Base-by-base conservation (phyloP, 371 early-diverging fungal genomes). In the Apophysomyces trapeziformis region DNA sequence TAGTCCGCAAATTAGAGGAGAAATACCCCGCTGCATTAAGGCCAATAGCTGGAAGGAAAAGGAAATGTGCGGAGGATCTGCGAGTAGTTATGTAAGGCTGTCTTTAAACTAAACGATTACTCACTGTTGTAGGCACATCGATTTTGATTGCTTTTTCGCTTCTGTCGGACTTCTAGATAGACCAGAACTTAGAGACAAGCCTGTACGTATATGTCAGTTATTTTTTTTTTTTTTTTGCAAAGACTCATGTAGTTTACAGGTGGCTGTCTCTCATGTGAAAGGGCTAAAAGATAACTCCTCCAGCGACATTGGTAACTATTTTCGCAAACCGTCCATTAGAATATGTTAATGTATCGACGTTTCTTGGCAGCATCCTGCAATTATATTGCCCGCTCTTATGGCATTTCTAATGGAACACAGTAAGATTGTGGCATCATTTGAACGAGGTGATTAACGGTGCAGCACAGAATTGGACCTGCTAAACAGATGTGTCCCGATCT, bases 101-200 rank as follows among this genome's bases (percentile, higher is more conserved):
- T 44, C 7, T 36, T 47, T 8, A 14, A 21, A 38, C 5, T 18
- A 39, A n/a, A 39, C n/a, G 21, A 21, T 50, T 21, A 50, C 54
- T 50, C 7, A 50, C 21, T 5, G 62, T 3, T 75, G 79, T 50
- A 89, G 93, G 88, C 96, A 98, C 71, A 76, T 95, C 18, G 98
- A 97, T 69, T 90, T 98, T 74, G 98, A 98, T 77, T 94, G 95
- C 69, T 98, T 96, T 68, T 97, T 96, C 74, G 95, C 89, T 0
- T 91, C 95, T 0, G 94, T 92, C 0, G 90, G 93, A 0, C 71
- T 93, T 12, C 78, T 87, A 39, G 85, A 81, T 14, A 80, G 88
- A 5, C 95, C 92, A 2, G 78, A 92, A 41, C 71, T 93, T 2
- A 68, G 47, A 26, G 75, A 81, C 45, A 76, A 74, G 61, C 93